A percentile compares a stretch with the other conserved stretches of the same genome.
Evolutionary conservation across 2,329 filamentous ascomycete genomes (phyloP).

Genomic region (Diatrype stigma): DNA sequence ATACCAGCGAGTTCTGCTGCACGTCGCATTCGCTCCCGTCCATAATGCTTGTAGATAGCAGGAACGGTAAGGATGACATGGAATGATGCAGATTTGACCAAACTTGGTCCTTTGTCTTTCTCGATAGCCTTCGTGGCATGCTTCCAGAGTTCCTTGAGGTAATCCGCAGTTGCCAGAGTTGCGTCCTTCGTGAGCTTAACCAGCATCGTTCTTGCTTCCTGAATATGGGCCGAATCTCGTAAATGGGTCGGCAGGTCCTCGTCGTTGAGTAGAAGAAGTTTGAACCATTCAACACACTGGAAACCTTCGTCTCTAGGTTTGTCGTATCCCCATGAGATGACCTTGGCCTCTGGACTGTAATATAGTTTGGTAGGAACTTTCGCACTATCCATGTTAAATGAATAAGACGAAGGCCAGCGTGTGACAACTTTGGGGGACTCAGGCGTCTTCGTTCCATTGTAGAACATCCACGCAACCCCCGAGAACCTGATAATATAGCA

Average conservation of each 20-base stretch:
- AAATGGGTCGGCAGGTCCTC: conserved; percentile 21
- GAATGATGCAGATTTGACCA: conserved; percentile 22
- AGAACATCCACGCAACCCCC: conserved; percentile 36
- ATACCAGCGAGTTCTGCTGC: conserved; percentile 34
- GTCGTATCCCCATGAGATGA: conserved; percentile 26
- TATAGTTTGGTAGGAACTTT: conserved; percentile 29
- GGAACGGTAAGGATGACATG: conserved; percentile 40
- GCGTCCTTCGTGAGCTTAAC: conserved; percentile 12
- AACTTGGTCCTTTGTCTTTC: conserved; percentile 13
- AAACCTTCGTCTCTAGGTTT: conserved; percentile 13
- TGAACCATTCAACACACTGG: conserved; percentile 35
- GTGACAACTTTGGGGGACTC: conserved; percentile 21
- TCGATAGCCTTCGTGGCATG: conserved; percentile 24
- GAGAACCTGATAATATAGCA: conserved; percentile 27
- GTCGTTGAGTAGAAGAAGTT: conserved; percentile 32
- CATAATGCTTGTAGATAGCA: conserved; percentile 42
- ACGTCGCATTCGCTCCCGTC: conserved; percentile 30
- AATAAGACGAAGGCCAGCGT: conserved; percentile 21
- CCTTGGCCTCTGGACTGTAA: background rate
- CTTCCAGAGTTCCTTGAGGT: conserved; percentile 30
- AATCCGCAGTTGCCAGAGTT: conserved; percentile 27
- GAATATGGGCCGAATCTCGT: conserved; percentile 15
- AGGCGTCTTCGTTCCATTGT: conserved; percentile 17
- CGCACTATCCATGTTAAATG: conserved; percentile 21
- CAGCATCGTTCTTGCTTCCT: conserved; percentile 1